A percentile compares a stretch with the other conserved stretches of the same genome.
phyloP scores from a whole-genome alignment of 768 basidiomycete genomes.

The Suillus variegatus region DNA sequence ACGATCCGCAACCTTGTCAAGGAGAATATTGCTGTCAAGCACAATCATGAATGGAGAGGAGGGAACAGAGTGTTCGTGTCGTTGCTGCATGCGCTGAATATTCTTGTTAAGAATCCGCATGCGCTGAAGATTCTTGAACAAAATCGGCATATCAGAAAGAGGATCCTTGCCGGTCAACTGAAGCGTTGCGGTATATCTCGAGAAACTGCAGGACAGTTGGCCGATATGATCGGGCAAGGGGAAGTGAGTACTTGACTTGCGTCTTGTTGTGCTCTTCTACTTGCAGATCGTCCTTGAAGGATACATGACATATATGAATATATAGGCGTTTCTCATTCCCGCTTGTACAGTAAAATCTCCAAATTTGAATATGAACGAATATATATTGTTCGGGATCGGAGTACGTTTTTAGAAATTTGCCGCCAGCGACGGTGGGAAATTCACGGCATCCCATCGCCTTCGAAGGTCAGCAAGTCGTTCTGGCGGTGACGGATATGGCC shows the following conservation, averaged over 20 bases:
- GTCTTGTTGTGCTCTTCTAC: background rate
- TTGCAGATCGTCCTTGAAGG: background rate
- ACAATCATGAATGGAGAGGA: background rate
- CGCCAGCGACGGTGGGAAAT: conserved; percentile 3
- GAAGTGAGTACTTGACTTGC: background rate
- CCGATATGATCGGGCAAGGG: conserved; percentile 22
- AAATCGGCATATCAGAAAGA: background rate
- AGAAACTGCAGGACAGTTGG: conserved; percentile 26
- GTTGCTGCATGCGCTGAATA: background rate
- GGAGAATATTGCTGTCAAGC: background rate
- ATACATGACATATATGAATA: background rate
- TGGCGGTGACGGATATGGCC: conserved; percentile 1
- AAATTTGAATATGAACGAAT: background rate
- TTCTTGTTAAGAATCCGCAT: background rate
- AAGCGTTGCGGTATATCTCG: conserved; percentile 17
- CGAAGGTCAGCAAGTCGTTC: background rate
- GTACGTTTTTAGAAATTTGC: background rate
- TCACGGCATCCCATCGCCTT: conserved; percentile 2
- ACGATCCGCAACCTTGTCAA: background rate
- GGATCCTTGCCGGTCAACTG: background rate
- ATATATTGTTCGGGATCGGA: background rate
- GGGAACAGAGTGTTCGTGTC: background rate
- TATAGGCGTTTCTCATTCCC: background rate
- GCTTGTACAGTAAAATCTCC: background rate
- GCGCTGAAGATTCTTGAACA: background rate